phyloP scores from a whole-genome alignment of 345 rosid species.

The Populus simonii region DNA sequence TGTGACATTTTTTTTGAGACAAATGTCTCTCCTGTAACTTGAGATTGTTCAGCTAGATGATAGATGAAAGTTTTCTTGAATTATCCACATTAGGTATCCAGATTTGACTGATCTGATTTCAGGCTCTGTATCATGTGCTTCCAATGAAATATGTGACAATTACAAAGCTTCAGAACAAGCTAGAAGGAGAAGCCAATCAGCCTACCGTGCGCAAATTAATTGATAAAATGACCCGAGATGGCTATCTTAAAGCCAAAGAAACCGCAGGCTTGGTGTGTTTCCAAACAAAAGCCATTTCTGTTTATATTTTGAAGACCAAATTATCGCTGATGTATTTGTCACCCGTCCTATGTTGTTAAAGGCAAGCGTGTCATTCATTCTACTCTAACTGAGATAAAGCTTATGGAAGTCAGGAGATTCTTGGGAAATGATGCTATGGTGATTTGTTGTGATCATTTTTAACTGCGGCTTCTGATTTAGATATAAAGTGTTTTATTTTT shows the following conservation, averaged over 20 bases:
- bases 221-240: constrained; percentile 71
- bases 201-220: constrained; percentile 58
- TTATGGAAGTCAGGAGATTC: constrained; percentile 68
- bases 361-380: constrained; percentile 91
- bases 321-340: constrained; percentile 4
- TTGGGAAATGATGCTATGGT: constrained; percentile 59
- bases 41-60: background rate
- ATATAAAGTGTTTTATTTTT: background rate
- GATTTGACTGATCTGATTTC: constrained; percentile 16
- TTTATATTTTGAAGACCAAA: background rate
- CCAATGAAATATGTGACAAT: constrained; percentile 69
- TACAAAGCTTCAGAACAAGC: constrained; percentile 69
- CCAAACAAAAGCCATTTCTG: constrained; percentile 8
- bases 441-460: constrained; percentile 4
- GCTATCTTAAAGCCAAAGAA: constrained; percentile 74
- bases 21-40: background rate
- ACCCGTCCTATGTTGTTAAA: constrained; percentile 21
- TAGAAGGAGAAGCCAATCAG: constrained; percentile 74
- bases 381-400: constrained; percentile 56
- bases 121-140: constrained; percentile 86
- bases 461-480: background rate
- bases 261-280: constrained; percentile 70
- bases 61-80: background rate
- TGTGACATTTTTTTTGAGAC: background rate
- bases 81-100: constrained; percentile 1